Conservation (phyloP, 2,329 filamentous ascomycete species). For the Aspergillus sp. region DNA sequence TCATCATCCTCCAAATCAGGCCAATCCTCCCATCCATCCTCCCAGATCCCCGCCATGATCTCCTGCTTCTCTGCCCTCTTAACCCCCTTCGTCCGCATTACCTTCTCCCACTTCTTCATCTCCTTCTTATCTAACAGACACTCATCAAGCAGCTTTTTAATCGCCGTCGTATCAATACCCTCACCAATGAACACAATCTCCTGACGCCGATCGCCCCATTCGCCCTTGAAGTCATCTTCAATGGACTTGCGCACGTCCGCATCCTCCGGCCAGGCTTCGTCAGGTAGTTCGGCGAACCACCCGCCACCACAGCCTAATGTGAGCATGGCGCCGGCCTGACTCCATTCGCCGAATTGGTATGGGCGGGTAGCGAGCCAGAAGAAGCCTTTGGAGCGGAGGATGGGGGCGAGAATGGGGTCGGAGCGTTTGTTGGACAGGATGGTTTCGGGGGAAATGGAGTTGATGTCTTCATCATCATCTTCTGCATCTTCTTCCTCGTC, state of each 20-base stretch:
- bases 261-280: conserved; percentile 55
- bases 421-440: conserved; percentile 43
- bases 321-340: conserved; percentile 48
- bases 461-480: conserved; percentile 27
- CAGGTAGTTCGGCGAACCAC: conserved; percentile 62
- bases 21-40: conserved; percentile 63
- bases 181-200: conserved; percentile 75
- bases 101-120: conserved; percentile 54
- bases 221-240: conserved; percentile 51
- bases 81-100: conserved; percentile 51
- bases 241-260: conserved; percentile 52
- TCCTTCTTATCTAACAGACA: conserved; percentile 66
- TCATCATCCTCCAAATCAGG: conserved; percentile 32
- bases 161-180: conserved; percentile 54
- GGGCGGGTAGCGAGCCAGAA: conserved; percentile 48
- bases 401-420: conserved; percentile 39
- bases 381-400: conserved; percentile 49
- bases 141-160: conserved; percentile 58
- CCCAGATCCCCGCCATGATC: conserved; percentile 54
- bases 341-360: conserved; percentile 48
- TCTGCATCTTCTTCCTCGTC: conserved; percentile 29
- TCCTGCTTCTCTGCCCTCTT: conserved; percentile 47
- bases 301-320: conserved; percentile 45
- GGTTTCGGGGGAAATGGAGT: conserved; percentile 29
- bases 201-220: conserved; percentile 70